Evolutionary conservation across 1,284 basidiomycete genomes (phyloP).

Genomic region (Rhodotorula glutinis): DNA sequence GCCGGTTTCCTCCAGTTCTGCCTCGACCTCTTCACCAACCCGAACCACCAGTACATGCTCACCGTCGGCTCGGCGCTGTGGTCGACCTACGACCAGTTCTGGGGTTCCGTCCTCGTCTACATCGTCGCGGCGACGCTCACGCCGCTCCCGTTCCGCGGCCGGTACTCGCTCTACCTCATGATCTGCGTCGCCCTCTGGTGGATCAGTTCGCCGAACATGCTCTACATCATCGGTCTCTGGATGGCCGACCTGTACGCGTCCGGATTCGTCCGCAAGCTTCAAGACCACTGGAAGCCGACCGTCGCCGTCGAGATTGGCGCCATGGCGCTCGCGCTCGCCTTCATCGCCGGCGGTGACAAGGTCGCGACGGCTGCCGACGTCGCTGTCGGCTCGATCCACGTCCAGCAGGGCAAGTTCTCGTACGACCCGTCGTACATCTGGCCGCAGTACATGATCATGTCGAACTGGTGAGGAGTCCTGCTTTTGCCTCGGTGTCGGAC

Average conservation of each 20-base stretch:
- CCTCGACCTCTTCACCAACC: conserved; percentile 49
- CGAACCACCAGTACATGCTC: conserved; percentile 50
- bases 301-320: conserved; percentile 46
- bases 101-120: conserved; percentile 51
- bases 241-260: conserved; percentile 49
- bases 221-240: conserved; percentile 49
- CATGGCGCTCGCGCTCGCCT: conserved; percentile 46
- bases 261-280: conserved; percentile 49
- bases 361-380: conserved; percentile 46
- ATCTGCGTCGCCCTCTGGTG: conserved; percentile 46
- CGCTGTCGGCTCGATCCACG: conserved; percentile 45
- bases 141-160: conserved; percentile 45
- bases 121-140: conserved; percentile 49
- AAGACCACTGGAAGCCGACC: conserved; percentile 49
- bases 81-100: conserved; percentile 51
- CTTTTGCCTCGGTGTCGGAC: background rate
- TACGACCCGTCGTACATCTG: conserved; percentile 45
- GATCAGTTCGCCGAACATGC: conserved; percentile 47
- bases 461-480: conserved; percentile 44
- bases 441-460: conserved; percentile 49
- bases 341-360: conserved; percentile 47
- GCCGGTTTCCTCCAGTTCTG: conserved; percentile 48
- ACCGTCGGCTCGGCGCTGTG: conserved; percentile 49
- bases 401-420: conserved; percentile 48
- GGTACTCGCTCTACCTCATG: conserved; percentile 46